Percentiles rank a stretch among this genome's conserved stretches.
These are phyloP conservation scores for Coriolopsis trogii DNA, from an alignment of 1,284 basidiomycete genomes.

Conservation along the genomic window DNA sequence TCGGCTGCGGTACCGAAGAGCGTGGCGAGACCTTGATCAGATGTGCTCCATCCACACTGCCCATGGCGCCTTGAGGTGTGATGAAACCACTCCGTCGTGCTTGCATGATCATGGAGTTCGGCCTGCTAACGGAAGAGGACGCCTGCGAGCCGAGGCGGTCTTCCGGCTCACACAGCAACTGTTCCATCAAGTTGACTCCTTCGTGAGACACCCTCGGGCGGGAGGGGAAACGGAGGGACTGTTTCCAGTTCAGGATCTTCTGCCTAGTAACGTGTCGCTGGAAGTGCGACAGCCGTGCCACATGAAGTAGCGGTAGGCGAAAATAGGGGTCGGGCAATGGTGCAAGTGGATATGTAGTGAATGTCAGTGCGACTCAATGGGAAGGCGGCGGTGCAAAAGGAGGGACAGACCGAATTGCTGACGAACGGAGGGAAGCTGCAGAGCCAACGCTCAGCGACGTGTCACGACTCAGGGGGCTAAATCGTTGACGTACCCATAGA, in stretches of 20 bases:
- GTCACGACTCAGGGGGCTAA: too few relatives aligned
- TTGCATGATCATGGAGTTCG: conserved; percentile 76
- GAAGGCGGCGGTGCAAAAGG: not conserved
- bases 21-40: conserved; percentile 71
- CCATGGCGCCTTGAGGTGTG: conserved; percentile 45
- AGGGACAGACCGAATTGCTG: conserved; percentile 76
- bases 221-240: conserved; percentile 85
- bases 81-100: conserved; percentile 78
- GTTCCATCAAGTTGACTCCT: conserved; percentile 85
- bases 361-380: not conserved
- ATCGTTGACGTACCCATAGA: conserved; percentile 71
- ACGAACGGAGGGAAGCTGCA: conserved; percentile 90
- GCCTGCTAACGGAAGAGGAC: conserved; percentile 67
- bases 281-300: conserved; percentile 5
- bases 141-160: conserved; percentile 86
- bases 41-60: conserved; percentile 80
- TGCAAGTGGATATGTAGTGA: not conserved
- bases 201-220: conserved; percentile 84
- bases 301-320: not conserved
- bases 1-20: conserved; percentile 1
- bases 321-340: too few relatives aligned
- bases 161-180: conserved; percentile 91
- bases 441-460: not conserved
- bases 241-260: conserved; percentile 93
- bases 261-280: conserved; percentile 89